phyloP scores from a whole-genome alignment of 345 rosid genomes.

The Populus tremula region DNA sequence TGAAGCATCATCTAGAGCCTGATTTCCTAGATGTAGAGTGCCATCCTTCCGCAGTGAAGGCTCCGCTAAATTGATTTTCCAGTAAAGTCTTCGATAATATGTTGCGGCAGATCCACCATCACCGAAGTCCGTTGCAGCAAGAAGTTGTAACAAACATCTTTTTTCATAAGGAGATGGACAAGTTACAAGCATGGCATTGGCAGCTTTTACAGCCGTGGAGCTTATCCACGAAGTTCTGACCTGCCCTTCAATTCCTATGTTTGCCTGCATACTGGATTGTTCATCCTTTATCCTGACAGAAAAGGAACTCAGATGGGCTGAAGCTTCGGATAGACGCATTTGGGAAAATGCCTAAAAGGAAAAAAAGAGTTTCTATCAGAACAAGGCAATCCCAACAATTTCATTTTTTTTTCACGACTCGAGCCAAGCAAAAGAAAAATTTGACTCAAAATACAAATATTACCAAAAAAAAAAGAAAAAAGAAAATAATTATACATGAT shows the following conservation, averaged over 20 bases:
- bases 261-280: conserved; percentile 47
- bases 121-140: conserved; percentile 89
- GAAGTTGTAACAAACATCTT: conserved; percentile 87
- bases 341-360: conserved; percentile 81
- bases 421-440: not conserved
- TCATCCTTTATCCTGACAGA: conserved; percentile 88
- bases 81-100: conserved; percentile 66
- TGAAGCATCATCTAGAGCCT: conserved; percentile 82
- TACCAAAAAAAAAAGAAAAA: not conserved
- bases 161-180: conserved; percentile 97
- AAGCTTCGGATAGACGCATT: conserved; percentile 94
- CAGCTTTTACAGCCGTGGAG: conserved; percentile 86
- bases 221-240: conserved; percentile 75
- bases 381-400: not conserved
- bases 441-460: not conserved
- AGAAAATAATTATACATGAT: not conserved
- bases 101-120: conserved; percentile 85
- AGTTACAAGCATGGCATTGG: conserved; percentile 78
- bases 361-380: not conserved
- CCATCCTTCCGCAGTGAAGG: conserved; percentile 73
- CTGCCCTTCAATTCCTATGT: conserved; percentile 57
- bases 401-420: not conserved
- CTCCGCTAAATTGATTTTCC: conserved; percentile 96
- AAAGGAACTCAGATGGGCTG: conserved; percentile 96
- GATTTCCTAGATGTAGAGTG: conserved; percentile 68